Percentiles rank a stretch among this genome's conserved stretches.
Evolutionary conservation across 1,284 basidiomycete species (phyloP).

Genomic region (Dichomitus squalens): DNA sequence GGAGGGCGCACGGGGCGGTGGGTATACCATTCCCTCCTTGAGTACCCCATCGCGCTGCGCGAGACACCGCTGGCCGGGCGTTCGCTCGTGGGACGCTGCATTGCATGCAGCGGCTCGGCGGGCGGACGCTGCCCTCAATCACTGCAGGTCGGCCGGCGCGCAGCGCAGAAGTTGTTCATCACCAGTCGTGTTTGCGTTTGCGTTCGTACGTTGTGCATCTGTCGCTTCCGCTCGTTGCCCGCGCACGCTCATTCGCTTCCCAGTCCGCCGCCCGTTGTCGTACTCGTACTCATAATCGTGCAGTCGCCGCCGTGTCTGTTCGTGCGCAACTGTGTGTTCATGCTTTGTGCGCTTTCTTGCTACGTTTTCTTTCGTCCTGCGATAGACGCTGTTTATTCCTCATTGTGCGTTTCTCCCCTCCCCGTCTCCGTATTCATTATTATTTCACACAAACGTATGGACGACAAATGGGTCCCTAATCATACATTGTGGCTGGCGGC

Average conservation of each 20-base stretch:
- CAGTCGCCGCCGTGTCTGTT: not conserved
- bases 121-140: not conserved
- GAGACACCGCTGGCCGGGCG: not conserved
- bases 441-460: not conserved
- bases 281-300: too few relatives aligned
- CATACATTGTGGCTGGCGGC: not conserved
- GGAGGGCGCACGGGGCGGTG: constrained; percentile 16
- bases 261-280: not conserved
- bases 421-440: not conserved
- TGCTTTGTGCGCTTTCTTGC: not conserved
- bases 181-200: too few relatives aligned
- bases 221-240: not conserved
- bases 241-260: not conserved
- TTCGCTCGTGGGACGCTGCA: not conserved
- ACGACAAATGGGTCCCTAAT: not conserved
- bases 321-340: not conserved
- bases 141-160: not conserved
- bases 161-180: too few relatives aligned
- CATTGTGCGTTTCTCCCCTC: not conserved
- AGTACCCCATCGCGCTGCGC: constrained; percentile 9
- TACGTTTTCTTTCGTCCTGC: not conserved
- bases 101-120: too few relatives aligned
- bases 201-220: too few relatives aligned
- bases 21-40: constrained; percentile 20
- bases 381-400: constrained; percentile 1